Conservation (phyloP, 306 rosid species). For the Chamaecrista fasciculata region DNA sequence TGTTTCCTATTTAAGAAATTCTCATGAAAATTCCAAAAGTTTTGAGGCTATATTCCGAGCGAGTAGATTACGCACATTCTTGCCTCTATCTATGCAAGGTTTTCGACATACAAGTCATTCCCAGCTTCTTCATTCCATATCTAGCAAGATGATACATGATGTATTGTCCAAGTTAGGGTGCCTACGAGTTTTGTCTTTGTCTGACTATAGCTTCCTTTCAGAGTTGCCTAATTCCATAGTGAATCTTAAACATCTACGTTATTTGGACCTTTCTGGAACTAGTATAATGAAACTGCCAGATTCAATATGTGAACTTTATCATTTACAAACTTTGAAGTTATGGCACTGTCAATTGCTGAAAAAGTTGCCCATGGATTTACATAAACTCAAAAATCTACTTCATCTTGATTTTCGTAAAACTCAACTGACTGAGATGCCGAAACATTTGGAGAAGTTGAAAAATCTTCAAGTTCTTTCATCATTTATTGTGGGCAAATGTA, state of each 20-base stretch:
- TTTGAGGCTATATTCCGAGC: not conserved
- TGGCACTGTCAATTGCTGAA: not conserved
- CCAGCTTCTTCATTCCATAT: not conserved
- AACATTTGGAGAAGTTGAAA: too few relatives aligned
- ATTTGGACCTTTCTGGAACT: not conserved
- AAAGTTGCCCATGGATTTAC: not conserved
- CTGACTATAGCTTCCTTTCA: not conserved
- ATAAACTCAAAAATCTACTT: too few relatives aligned
- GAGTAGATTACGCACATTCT: not conserved
- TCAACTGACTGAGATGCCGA: too few relatives aligned
- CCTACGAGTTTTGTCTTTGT: slow-evolving; percentile 14
- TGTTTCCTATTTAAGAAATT: not conserved
- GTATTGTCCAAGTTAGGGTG: not conserved
- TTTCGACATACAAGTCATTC: not conserved
- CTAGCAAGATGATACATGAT: not conserved
- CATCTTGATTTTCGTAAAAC: too few relatives aligned
- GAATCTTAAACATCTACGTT: slow-evolving; percentile 1
- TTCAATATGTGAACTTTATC: not conserved
- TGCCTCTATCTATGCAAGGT: not conserved
- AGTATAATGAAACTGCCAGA: not conserved
- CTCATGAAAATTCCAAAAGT: not conserved
- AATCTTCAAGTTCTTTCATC: too few relatives aligned
- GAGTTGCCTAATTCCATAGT: slow-evolving; percentile 17
- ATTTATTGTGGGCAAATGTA: too few relatives aligned
- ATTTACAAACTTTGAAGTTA: not conserved